Evolutionary conservation across 192 early-diverging fungal species (phyloP).

Genomic region (Coemansia sp.): DNA sequence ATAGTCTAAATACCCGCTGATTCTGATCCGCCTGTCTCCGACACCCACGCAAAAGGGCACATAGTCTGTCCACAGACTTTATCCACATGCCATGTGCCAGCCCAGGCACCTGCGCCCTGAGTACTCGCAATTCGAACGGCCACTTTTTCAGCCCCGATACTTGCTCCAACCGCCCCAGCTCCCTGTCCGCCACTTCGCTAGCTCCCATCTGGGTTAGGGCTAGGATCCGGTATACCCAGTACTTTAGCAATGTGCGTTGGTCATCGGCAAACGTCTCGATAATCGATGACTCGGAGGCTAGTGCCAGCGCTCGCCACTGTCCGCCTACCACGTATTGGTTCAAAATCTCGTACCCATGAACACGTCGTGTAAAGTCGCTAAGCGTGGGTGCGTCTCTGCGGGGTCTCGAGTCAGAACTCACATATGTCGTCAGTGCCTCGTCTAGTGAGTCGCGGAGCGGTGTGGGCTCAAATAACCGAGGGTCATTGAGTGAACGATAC

Average conservation of each 20-base stretch:
- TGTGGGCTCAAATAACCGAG: conserved; percentile 33
- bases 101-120: conserved; percentile 34
- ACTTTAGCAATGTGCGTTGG: conserved; percentile 12
- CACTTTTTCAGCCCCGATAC: conserved; percentile 20
- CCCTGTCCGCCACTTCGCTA: conserved; percentile 14
- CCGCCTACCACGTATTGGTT: conserved; percentile 41
- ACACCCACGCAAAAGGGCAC: conserved; percentile 33
- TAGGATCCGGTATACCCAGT: conserved; percentile 42
- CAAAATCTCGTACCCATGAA: conserved; percentile 38
- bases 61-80: conserved; percentile 18
- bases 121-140: conserved; percentile 50
- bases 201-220: conserved; percentile 23
- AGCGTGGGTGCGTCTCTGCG: conserved; percentile 27
- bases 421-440: conserved; percentile 26
- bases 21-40: conserved; percentile 7
- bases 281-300: conserved; percentile 35
- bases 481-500: conserved; percentile 27
- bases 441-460: conserved; percentile 38
- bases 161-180: conserved; percentile 24
- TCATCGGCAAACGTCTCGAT: conserved; percentile 13
- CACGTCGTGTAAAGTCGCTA: conserved; percentile 19
- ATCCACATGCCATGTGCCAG: conserved; percentile 18
- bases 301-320: conserved; percentile 46
- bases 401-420: conserved; percentile 27
- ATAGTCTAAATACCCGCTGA: conserved; percentile 26